A percentile compares a stretch with the other conserved stretches of the same genome.
Evolutionary conservation across 2,329 filamentous ascomycete species (phyloP).

Genomic region (Calonectria montana): DNA sequence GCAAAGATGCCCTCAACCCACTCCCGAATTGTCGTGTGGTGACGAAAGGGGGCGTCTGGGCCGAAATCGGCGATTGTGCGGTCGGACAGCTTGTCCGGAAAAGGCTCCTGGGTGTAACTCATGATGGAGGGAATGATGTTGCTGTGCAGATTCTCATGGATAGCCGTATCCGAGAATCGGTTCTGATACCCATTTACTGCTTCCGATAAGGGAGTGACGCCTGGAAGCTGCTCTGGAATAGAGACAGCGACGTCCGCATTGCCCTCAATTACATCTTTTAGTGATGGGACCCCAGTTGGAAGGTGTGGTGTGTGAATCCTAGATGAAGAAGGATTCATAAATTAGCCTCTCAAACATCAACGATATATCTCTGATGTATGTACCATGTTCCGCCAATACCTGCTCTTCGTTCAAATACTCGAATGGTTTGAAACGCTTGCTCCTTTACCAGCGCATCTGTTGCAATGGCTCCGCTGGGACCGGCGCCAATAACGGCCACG

Average conservation of each 20-base stretch:
- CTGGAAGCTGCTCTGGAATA: constrained; percentile 28
- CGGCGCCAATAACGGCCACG: constrained; percentile 22
- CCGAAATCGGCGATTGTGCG: constrained; percentile 15
- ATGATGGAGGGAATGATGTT: constrained; percentile 19
- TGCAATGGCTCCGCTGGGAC: constrained; percentile 17
- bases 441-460: constrained; percentile 16
- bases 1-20: constrained; percentile 21
- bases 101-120: constrained; percentile 20
- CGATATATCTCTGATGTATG: neutral
- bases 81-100: constrained; percentile 16
- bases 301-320: constrained; percentile 24
- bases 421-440: constrained; percentile 13
- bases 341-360: neutral
- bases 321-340: neutral
- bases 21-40: constrained; percentile 17
- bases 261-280: constrained; percentile 16
- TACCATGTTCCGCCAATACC: constrained; percentile 20
- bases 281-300: constrained; percentile 3
- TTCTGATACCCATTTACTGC: constrained; percentile 33
- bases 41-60: constrained; percentile 2
- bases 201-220: constrained; percentile 29
- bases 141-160: constrained; percentile 29
- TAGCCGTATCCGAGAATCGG: constrained; percentile 31
- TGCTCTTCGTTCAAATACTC: constrained; percentile 11
- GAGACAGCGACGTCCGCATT: constrained; percentile 23